Conservation (phyloP, 2,329 filamentous ascomycete species). For the Pseudopyricularia cyperi region DNA sequence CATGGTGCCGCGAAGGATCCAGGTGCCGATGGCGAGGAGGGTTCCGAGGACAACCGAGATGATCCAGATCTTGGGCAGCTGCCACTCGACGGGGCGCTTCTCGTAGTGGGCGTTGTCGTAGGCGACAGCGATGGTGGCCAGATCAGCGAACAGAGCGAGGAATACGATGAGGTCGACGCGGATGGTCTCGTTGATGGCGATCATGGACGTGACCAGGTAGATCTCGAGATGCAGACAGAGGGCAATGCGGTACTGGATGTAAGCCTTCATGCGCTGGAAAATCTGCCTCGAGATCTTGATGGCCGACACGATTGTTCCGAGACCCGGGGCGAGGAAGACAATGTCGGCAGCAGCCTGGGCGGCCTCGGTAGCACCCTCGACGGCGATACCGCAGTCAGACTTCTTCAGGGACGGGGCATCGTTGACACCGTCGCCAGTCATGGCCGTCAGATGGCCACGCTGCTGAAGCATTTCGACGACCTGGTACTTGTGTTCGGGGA, state of each 20-base stretch:
- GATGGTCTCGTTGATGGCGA: constrained; percentile 56
- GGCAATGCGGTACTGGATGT: constrained; percentile 66
- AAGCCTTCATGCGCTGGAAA: constrained; percentile 68
- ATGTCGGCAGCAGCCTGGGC: constrained; percentile 63
- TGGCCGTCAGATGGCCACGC: constrained; percentile 58
- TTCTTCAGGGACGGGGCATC: constrained; percentile 64
- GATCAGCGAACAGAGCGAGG: constrained; percentile 66
- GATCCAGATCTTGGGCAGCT: constrained; percentile 71
- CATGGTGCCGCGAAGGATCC: constrained; percentile 59
- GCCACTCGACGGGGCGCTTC: constrained; percentile 64
- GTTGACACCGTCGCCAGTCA: constrained; percentile 69
- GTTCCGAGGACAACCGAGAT: constrained; percentile 57
- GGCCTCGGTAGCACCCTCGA: constrained; percentile 56
- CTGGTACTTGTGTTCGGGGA: constrained; percentile 66
- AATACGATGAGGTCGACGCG: constrained; percentile 63
- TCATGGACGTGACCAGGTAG: constrained; percentile 42
- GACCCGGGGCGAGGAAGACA: constrained; percentile 60
- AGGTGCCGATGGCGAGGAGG: constrained; percentile 56
- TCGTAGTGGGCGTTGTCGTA: constrained; percentile 73
- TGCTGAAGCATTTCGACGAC: constrained; percentile 61
- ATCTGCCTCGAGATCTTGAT: constrained; percentile 66
- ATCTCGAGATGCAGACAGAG: constrained; percentile 63
- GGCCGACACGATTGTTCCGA: constrained; percentile 57
- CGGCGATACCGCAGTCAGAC: constrained; percentile 54
- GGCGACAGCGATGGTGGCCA: constrained; percentile 66